Conservation (phyloP, 2,329 filamentous ascomycete species). For the Ophiostoma perfectum region DNA sequence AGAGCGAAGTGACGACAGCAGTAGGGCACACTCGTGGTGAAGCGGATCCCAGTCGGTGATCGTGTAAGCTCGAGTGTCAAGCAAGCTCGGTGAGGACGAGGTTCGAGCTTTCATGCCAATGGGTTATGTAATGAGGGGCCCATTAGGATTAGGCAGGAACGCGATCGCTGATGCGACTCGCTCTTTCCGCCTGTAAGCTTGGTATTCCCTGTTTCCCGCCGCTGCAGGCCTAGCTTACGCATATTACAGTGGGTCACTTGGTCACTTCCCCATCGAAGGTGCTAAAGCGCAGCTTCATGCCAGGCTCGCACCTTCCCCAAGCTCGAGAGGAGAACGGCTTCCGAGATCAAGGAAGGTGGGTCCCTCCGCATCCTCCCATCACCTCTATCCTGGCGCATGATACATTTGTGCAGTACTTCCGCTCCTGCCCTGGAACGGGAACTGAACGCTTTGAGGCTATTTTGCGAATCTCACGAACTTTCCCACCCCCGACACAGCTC, state of each 20-base stretch:
- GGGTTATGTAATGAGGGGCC: conserved; percentile 3
- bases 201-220: background rate
- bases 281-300: background rate
- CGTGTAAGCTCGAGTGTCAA: background rate
- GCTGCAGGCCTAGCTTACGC: background rate
- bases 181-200: background rate
- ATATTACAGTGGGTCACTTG: too few relatives aligned
- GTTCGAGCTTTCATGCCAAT: background rate
- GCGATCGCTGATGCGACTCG: background rate
- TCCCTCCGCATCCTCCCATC: conserved; percentile 7
- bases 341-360: conserved; percentile 5
- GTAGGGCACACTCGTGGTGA: background rate
- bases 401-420: background rate
- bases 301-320: conserved; percentile 11
- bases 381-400: conserved; percentile 8
- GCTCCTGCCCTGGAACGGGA: background rate
- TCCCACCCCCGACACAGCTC: background rate
- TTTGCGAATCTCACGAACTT: background rate
- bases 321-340: conserved; percentile 2
- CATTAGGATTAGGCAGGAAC: background rate
- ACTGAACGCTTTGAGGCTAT: background rate
- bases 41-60: background rate
- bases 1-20: background rate
- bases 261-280: too few relatives aligned
- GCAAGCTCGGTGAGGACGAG: background rate